Conservation (phyloP, 352 stramenopile genomes). For the Globisporangium rhizosaccharum region DNA sequence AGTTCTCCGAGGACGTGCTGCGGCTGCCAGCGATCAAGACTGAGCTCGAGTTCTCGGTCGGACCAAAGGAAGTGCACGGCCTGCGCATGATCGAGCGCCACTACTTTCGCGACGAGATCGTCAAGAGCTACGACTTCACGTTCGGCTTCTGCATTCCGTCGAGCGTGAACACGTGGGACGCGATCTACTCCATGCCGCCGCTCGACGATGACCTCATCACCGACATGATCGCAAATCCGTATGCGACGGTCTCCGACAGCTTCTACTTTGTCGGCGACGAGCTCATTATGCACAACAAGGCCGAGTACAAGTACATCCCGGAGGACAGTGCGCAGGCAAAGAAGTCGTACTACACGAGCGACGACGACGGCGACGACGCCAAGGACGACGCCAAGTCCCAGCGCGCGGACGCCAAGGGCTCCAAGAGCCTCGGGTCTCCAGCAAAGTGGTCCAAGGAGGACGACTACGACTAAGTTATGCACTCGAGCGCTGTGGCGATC, state of each 20-base stretch:
- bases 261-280: slow-evolving; percentile 96
- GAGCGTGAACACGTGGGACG: slow-evolving; percentile 95
- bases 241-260: slow-evolving; percentile 92
- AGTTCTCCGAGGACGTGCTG: slow-evolving; percentile 92
- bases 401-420: slow-evolving; percentile 52
- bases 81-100: slow-evolving; percentile 97
- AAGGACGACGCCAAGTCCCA: slow-evolving; percentile 42
- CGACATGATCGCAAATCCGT: slow-evolving; percentile 92
- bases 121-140: slow-evolving; percentile 95
- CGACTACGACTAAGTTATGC: slow-evolving; percentile 76
- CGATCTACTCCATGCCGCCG: slow-evolving; percentile 91
- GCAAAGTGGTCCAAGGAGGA: slow-evolving; percentile 90
- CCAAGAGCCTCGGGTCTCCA: slow-evolving; percentile 24
- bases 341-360: slow-evolving; percentile 86
- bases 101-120: slow-evolving; percentile 93
- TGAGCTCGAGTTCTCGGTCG: slow-evolving; percentile 91
- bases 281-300: slow-evolving; percentile 96
- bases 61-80: slow-evolving; percentile 82
- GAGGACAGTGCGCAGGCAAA: slow-evolving; percentile 89
- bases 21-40: slow-evolving; percentile 87
- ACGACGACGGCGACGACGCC: slow-evolving; percentile 58
- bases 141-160: slow-evolving; percentile 96
- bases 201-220: slow-evolving; percentile 92
- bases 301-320: slow-evolving; percentile 91
- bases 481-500: background rate